A percentile compares a stretch with the other conserved stretches of the same genome.
These are phyloP conservation scores for Elsinoe batatas DNA, from an alignment of 2,329 filamentous ascomycete genomes.

Conservation along the genomic window DNA sequence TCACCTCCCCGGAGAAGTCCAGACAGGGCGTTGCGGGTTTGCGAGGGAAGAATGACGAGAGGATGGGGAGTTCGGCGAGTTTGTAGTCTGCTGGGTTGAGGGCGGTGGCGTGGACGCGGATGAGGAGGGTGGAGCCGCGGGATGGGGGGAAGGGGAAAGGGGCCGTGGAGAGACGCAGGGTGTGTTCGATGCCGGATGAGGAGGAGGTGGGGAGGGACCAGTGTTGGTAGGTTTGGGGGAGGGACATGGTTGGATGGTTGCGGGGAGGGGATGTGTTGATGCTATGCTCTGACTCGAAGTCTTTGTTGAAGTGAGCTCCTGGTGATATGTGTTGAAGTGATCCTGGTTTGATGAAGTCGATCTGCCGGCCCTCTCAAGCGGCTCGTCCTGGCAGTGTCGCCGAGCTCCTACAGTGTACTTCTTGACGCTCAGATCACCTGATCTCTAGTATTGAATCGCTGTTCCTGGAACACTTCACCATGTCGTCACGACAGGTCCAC, in stretches of 20 bases:
- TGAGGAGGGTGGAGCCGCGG: conserved; percentile 29
- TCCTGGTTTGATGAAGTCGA: no score
- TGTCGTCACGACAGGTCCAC: neutral
- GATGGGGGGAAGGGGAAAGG: conserved; percentile 18
- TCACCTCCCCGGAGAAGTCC: conserved; percentile 45
- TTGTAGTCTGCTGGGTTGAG: conserved; percentile 46
- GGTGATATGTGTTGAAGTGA: no score
- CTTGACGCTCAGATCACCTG: no score
- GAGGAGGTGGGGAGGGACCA: conserved; percentile 17
- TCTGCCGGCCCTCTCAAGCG: no score
- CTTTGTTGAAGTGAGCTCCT: no score
- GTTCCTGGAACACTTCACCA: neutral
- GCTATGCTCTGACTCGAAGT: no score
- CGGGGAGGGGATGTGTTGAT: no score
- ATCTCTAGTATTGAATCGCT: no score
- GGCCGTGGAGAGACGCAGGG: conserved; percentile 24
- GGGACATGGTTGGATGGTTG: neutral
- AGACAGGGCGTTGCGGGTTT: conserved; percentile 38
- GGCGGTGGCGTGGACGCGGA: conserved; percentile 35
- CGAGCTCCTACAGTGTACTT: no score
- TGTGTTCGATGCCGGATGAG: conserved; percentile 25
- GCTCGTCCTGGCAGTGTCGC: neutral
- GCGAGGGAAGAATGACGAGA: conserved; percentile 28
- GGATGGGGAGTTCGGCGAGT: conserved; percentile 32
- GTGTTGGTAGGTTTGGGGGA: conserved; percentile 10